Evolutionary conservation across 192 early-diverging fungal genomes (phyloP).

Genomic region (Backusella tuberculispora): DNA sequence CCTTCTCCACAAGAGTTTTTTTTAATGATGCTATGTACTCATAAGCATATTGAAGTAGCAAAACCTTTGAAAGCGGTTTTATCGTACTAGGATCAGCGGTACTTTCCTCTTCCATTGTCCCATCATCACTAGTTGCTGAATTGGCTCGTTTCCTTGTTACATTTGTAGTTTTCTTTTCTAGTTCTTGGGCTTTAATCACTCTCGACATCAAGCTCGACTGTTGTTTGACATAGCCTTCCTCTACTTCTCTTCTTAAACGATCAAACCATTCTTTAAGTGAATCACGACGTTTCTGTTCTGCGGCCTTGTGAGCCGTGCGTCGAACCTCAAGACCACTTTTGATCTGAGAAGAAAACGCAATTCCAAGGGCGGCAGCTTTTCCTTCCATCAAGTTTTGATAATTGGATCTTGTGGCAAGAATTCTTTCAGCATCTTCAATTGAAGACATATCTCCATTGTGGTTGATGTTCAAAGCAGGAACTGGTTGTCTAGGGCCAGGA

Average conservation of each 20-base stretch:
- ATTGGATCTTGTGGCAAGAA: slow-evolving; percentile 62
- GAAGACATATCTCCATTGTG: not conserved
- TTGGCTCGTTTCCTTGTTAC: not conserved
- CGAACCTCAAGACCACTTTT: slow-evolving; percentile 79
- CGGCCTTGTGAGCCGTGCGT: slow-evolving; percentile 89
- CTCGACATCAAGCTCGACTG: slow-evolving; percentile 21
- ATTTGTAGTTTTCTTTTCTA: slow-evolving; percentile 1
- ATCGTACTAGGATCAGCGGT: not conserved
- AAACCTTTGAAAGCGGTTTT: slow-evolving; percentile 38
- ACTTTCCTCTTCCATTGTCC: not conserved
- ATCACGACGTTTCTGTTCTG: slow-evolving; percentile 95
- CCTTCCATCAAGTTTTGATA: slow-evolving; percentile 91
- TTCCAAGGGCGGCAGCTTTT: slow-evolving; percentile 74
- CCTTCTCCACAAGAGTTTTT: slow-evolving; percentile 19
- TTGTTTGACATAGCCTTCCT: slow-evolving; percentile 51
- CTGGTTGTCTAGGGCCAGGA: slow-evolving; percentile 28
- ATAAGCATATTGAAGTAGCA: slow-evolving; percentile 40
- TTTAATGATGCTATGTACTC: slow-evolving; percentile 40
- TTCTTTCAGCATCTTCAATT: slow-evolving; percentile 40
- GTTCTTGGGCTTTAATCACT: slow-evolving; percentile 31
- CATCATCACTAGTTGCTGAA: not conserved
- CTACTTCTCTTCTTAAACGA: slow-evolving; percentile 67
- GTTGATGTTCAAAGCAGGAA: not conserved
- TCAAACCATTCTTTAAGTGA: slow-evolving; percentile 92
- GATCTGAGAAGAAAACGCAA: slow-evolving; percentile 75